Evolutionary conservation across 352 stramenopile genomes (phyloP), one percentile per base, ranked within the genome.

Genomic region (Phytophthora cactorum): DNA sequence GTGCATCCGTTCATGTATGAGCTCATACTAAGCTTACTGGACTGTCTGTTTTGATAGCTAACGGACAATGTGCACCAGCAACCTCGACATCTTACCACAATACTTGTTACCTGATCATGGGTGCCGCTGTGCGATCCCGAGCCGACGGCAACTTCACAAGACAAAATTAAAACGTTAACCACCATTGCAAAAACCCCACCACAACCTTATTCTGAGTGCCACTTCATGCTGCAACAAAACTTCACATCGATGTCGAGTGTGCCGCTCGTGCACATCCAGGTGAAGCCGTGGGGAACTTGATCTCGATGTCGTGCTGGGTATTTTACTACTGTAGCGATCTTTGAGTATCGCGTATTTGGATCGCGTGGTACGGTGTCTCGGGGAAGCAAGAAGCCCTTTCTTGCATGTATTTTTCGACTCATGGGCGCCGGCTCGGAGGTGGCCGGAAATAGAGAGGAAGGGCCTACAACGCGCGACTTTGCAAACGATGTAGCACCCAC

Each of bases 401-500:
- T 39, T 36, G 31, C 27, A 11, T 61, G 39, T 70, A 63, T 67
- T 63, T 66, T 74, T 74, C 67, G 62, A 74, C 49, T 70, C 62
- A 60, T 66, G 32, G 25, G 44, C 36, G 63, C 34, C 57, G 57
- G 58, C 57, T 63, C 45, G 59, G 41, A 66, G 36, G 12, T 14
- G 52, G 58, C 63, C 58, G 17, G 68, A 76, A 76, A 76, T 76
- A 76, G 68, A 68, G 68, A 61, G 45, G 68, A 75, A 74, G 53
- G 29, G 31, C 44, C 5, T 14, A 46, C 50, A 50, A 63, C 50
- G 62, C 55, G 67, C 57, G 68, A 68, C 62, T 66, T 63, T 52
- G 50, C 46, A 29, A 10, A 11, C 31, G 11, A 61, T 34, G 45
- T 28, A 50, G 29, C 59, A 58, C 49, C 49, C 49, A 52, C n/a